These are phyloP conservation scores for Ceraceosorus bombacis DNA, from an alignment of 1,284 basidiomycete genomes.

Conservation along the genomic window DNA sequence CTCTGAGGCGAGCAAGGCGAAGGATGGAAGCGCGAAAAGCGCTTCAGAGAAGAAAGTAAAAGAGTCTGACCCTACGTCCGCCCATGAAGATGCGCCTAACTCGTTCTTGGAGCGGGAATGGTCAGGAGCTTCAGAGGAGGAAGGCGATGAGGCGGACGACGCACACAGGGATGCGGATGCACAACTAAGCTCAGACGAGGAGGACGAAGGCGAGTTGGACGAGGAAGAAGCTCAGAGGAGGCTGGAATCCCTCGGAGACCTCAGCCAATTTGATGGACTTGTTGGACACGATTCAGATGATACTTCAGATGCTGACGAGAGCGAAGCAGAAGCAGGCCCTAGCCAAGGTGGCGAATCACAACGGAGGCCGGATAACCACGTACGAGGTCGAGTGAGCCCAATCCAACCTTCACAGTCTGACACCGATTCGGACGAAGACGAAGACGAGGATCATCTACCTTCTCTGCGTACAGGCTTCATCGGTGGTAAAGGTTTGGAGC, in stretches of 20 bases:
- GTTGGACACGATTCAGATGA: constrained; percentile 48
- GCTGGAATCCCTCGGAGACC: constrained; percentile 24
- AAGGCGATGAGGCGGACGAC: constrained; percentile 8
- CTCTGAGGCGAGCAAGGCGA: neutral
- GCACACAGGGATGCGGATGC: neutral
- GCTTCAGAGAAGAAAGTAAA: neutral
- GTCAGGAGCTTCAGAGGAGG: constrained; percentile 6
- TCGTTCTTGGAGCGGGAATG: constrained; percentile 1
- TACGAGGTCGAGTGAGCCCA: no score
- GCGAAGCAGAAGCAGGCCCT: constrained; percentile 24
- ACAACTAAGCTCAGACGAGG: neutral
- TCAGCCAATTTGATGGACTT: constrained; percentile 26
- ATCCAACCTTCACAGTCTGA: no score
- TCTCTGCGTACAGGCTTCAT: constrained; percentile 73
- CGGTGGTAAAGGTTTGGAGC: constrained; percentile 53
- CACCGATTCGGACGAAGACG: no score
- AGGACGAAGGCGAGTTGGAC: constrained; percentile 3
- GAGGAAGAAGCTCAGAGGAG: constrained; percentile 1
- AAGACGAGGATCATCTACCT: constrained; percentile 55
- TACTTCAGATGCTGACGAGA: constrained; percentile 39
- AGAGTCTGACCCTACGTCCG: neutral
- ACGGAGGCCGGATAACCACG: no score
- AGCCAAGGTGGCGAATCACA: no score
- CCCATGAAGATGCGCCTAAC: neutral
- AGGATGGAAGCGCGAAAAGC: neutral